These are phyloP conservation scores for Saccharomycopsis olivae DNA, from an alignment of 805 yeast species.

Conservation along the genomic window DNA sequence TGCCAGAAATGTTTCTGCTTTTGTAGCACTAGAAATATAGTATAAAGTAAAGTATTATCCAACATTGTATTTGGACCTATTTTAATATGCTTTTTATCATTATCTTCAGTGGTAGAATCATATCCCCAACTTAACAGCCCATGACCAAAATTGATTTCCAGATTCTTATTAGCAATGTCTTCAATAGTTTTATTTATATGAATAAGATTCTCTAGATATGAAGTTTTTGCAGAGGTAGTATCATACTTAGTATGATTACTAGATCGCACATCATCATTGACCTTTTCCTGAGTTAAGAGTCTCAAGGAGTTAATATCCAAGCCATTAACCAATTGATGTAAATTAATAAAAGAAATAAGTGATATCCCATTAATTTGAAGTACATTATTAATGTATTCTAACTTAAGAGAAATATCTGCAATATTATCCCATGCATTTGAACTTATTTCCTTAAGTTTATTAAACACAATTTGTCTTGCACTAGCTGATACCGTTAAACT, in stretches of 20 bases:
- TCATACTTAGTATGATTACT: background rate
- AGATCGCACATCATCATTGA: background rate
- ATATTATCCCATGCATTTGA: constrained; percentile 31
- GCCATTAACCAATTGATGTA: constrained; percentile 16
- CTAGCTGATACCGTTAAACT: constrained; percentile 25
- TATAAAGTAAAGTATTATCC: background rate
- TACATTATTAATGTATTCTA: constrained; percentile 36
- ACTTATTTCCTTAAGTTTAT: constrained; percentile 30
- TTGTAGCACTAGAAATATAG: constrained; percentile 7
- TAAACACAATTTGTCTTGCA: constrained; percentile 25
- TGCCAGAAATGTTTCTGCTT: constrained; percentile 13
- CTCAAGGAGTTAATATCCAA: background rate
- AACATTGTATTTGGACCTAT: background rate
- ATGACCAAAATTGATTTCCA: background rate
- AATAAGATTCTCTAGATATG: constrained; percentile 16
- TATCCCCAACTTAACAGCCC: no score
- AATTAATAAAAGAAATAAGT: constrained; percentile 29
- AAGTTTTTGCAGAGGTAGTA: constrained; percentile 22
- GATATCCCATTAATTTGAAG: constrained; percentile 35
- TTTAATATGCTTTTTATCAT: background rate
- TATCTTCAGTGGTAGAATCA: background rate
- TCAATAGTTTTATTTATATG: background rate
- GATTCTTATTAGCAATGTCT: background rate
- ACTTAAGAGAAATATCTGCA: constrained; percentile 30
- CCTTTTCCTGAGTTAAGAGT: background rate